Evolutionary conservation across 2,329 filamentous ascomycete genomes (phyloP).

Genomic region (Aspergillus pseudotamarii): DNA sequence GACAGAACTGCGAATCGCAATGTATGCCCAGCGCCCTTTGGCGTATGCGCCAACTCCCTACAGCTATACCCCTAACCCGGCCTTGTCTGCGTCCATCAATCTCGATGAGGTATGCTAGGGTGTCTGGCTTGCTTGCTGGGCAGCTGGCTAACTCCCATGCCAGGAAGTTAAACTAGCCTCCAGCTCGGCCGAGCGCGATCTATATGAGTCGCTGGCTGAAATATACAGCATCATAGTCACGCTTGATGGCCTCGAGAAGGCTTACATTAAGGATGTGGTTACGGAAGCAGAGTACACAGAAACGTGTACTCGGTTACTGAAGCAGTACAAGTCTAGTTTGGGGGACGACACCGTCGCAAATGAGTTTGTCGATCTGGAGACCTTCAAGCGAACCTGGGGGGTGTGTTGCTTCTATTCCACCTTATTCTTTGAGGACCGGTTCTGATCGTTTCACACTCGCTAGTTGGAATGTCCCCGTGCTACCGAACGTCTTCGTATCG

Average conservation of each 20-base stretch:
- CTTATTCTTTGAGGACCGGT: conserved; percentile 5
- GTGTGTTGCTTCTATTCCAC: conserved; percentile 55
- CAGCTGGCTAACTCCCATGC: conserved; percentile 24
- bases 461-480: conserved; percentile 93
- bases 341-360: conserved; percentile 87
- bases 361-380: conserved; percentile 84
- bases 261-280: conserved; percentile 93
- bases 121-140: conserved; percentile 9
- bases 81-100: conserved; percentile 85
- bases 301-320: conserved; percentile 88
- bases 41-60: conserved; percentile 88
- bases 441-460: conserved; percentile 2
- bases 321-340: conserved; percentile 95
- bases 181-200: conserved; percentile 83
- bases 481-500: conserved; percentile 87
- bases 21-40: conserved; percentile 59
- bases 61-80: conserved; percentile 84
- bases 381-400: conserved; percentile 90
- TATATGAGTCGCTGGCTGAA: conserved; percentile 94
- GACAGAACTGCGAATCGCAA: conserved; percentile 17
- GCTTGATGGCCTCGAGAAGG: conserved; percentile 92
- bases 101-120: conserved; percentile 73
- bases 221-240: conserved; percentile 98
- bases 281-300: conserved; percentile 92
- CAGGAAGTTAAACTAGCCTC: conserved; percentile 92